Conservation (phyloP, 2,329 filamentous ascomycete species). For the Aspergillus latus region DNA sequence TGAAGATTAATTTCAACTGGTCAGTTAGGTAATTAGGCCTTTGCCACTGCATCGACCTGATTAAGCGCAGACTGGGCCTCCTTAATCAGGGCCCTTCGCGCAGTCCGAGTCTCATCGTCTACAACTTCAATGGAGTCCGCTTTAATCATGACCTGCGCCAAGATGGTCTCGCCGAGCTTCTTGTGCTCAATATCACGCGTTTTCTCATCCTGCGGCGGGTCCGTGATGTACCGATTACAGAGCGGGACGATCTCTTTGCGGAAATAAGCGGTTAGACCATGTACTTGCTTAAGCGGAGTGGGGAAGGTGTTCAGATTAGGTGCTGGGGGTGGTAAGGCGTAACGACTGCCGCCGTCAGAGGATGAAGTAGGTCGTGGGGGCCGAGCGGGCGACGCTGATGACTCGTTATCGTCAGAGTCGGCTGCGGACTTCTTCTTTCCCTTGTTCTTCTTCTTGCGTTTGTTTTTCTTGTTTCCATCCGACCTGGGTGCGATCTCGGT, state of each 20-base stretch:
- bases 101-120: conserved; percentile 59
- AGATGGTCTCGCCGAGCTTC: conserved; percentile 45
- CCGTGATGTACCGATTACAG: conserved; percentile 38
- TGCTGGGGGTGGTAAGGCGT: conserved; percentile 28
- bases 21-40: conserved; percentile 11
- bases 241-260: conserved; percentile 39
- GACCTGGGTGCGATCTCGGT: conserved; percentile 14
- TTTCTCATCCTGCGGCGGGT: conserved; percentile 42
- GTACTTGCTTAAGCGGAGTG: conserved; percentile 41
- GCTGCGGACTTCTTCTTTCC: conserved; percentile 26
- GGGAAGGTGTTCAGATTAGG: conserved; percentile 36
- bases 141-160: conserved; percentile 48
- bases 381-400: conserved; percentile 16
- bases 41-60: conserved; percentile 36
- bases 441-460: conserved; percentile 29
- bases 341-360: conserved; percentile 2
- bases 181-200: conserved; percentile 45
- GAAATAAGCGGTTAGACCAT: conserved; percentile 39
- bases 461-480: conserved; percentile 24
- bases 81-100: conserved; percentile 47
- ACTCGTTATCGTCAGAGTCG: conserved; percentile 7
- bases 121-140: conserved; percentile 74
- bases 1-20: no score
- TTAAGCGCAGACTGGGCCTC: conserved; percentile 43
- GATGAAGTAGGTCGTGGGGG: conserved; percentile 21